A percentile compares a stretch with the other conserved stretches of the same genome.
These are phyloP conservation scores for Trichosporon asahii DNA, from an alignment of 1,284 basidiomycete genomes.

Conservation along the genomic window DNA sequence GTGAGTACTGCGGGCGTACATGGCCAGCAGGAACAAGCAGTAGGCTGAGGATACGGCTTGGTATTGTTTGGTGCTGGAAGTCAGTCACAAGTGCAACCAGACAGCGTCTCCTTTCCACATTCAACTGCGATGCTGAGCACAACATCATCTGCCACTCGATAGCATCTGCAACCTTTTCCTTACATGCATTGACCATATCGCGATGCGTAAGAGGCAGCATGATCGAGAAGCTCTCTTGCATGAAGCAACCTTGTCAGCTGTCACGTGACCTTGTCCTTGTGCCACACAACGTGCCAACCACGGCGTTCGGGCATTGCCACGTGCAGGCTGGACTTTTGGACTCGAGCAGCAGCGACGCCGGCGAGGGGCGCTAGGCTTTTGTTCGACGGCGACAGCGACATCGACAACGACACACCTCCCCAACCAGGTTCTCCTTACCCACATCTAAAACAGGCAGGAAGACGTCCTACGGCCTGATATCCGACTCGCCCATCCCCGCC, in stretches of 20 bases:
- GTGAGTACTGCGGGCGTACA: too few species aligned
- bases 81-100: too few species aligned
- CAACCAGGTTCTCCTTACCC: neutral
- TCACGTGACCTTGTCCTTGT: neutral
- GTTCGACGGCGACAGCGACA: conserved; percentile 9
- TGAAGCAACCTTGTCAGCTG: neutral
- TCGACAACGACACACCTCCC: neutral
- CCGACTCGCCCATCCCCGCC: neutral
- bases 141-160: too few species aligned
- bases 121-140: too few species aligned
- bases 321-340: neutral
- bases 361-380: conserved; percentile 1
- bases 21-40: too few species aligned
- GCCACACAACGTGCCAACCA: conserved; percentile 14
- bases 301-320: conserved; percentile 9
- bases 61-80: too few species aligned
- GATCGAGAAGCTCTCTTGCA: too few species aligned
- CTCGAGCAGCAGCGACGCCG: neutral
- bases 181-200: too few species aligned
- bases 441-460: neutral
- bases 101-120: too few species aligned
- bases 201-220: too few species aligned
- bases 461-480: neutral
- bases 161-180: too few species aligned
- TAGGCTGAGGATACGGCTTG: too few species aligned